Conservation (phyloP, 2,329 filamentous ascomycete species). For the Chrysoporthe austroafricana region DNA sequence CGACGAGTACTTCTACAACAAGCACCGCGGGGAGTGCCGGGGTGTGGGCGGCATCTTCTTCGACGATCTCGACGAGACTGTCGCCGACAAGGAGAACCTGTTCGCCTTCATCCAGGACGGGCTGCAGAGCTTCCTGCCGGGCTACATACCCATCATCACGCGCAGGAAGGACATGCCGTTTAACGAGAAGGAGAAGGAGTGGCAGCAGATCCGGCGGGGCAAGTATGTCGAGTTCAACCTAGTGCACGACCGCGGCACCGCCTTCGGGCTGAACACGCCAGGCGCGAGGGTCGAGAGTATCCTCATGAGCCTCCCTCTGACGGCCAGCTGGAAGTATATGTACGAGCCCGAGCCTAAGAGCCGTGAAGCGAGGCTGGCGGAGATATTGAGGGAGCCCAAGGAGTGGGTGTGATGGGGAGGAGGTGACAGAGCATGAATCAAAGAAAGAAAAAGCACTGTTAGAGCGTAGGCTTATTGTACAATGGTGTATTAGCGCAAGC, state of each 20-base stretch:
- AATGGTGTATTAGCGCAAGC: slow-evolving; percentile 6
- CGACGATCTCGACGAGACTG: slow-evolving; percentile 87
- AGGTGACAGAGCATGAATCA: background rate
- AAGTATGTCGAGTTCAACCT: slow-evolving; percentile 98
- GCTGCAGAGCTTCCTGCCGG: slow-evolving; percentile 84
- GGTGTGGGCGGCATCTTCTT: slow-evolving; percentile 98
- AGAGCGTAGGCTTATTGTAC: background rate
- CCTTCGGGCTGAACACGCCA: slow-evolving; percentile 91
- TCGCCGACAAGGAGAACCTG: slow-evolving; percentile 84
- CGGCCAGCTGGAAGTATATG: slow-evolving; percentile 96
- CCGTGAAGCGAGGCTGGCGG: slow-evolving; percentile 78
- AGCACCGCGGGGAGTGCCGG: slow-evolving; percentile 83
- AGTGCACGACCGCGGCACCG: slow-evolving; percentile 92
- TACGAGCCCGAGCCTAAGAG: slow-evolving; percentile 73
- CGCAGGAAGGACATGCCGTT: slow-evolving; percentile 91
- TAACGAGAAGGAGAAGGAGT: slow-evolving; percentile 84
- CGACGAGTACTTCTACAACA: slow-evolving; percentile 95
- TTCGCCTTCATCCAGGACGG: slow-evolving; percentile 90
- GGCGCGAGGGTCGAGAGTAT: slow-evolving; percentile 94
- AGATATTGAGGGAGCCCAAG: slow-evolving; percentile 67
- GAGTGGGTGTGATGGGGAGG: slow-evolving; percentile 63
- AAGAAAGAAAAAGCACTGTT: background rate
- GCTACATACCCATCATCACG: slow-evolving; percentile 87
- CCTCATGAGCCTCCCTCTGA: slow-evolving; percentile 92
- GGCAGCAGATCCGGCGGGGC: slow-evolving; percentile 95